Evolutionary conservation across 257 asterid species (phyloP), one percentile per base, ranked within the genome.

Genomic region (Plantago elongata): DNA sequence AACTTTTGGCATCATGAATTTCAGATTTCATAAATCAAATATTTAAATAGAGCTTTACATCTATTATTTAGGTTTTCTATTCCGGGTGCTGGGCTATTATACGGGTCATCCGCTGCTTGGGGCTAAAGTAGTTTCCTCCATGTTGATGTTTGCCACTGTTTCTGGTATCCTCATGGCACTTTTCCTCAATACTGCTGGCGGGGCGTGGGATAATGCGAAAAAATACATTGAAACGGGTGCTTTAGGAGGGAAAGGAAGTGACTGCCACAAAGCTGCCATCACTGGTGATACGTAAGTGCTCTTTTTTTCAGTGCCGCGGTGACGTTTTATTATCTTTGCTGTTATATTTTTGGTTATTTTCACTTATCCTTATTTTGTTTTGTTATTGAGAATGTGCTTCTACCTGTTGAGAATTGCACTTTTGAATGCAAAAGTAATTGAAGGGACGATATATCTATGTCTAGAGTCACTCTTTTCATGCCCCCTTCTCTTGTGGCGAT

Each of bases 131-230:
- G 99, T 93, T 72, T 95, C 97, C 12, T 48, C 97, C 45, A 81
- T 93, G 96, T 73, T 93, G 79, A 93, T 93, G 99, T 93, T 93
- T 67, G 97, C 99, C 29, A 93, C 99, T 0, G 99, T 89, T 57
- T 80, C 97, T 13, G 99, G 99, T 50, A 93, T 93, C 67, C 95
- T 93, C 10, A 93, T 93, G 99, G 99, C 99, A 66, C 99, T 93
- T 54, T 93, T 93, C 83, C 89, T 93, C 46, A 93, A 93, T 72
- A 93, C 99, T 50, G 77, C 97, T 61, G 99, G 99, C 61, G 99
- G 99, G 48, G 99, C 99, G 16, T 93, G 99, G 99, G 99, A 93
- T 71, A 93, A 93, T 61, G 99, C 99, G 14, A 93, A 93, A 89
- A 93, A 93, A 64, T 93, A 93, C 75, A 93, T 93, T 12, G 99